These are phyloP conservation scores for Penicillium soppii DNA, from an alignment of 495 filamentous ascomycete species.

Conservation along the genomic window DNA sequence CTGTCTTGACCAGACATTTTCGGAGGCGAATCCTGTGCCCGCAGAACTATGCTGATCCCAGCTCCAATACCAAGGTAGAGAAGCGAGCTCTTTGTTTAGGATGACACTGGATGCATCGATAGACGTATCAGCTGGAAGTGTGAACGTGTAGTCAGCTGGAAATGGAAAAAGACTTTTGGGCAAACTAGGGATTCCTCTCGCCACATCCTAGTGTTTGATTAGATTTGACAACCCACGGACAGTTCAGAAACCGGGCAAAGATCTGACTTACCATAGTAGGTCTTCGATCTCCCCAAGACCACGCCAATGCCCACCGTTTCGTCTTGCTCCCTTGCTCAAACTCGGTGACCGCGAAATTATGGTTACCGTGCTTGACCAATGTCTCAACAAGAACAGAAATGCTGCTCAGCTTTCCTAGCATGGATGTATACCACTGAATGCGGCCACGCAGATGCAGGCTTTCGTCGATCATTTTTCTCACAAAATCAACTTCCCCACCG, in stretches of 20 bases:
- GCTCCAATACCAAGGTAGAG: slow-evolving; percentile 51
- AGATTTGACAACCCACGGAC: neutral
- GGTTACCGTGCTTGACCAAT: slow-evolving; percentile 56
- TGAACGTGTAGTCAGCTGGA: slow-evolving; percentile 56
- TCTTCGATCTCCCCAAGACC: slow-evolving; percentile 74
- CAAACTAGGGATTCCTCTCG: slow-evolving; percentile 53
- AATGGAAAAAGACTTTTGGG: slow-evolving; percentile 62
- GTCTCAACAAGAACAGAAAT: slow-evolving; percentile 60
- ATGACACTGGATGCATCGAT: slow-evolving; percentile 28
- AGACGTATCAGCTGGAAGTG: slow-evolving; percentile 22
- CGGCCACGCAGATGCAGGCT: slow-evolving; percentile 57
- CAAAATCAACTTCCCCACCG: slow-evolving; percentile 83
- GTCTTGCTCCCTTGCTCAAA: slow-evolving; percentile 81
- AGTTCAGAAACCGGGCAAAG: neutral
- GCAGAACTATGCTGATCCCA: slow-evolving; percentile 43
- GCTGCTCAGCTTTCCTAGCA: slow-evolving; percentile 83
- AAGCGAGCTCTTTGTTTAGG: slow-evolving; percentile 40
- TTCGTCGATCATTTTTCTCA: slow-evolving; percentile 71
- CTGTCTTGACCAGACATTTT: slow-evolving; percentile 71
- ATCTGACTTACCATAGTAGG: slow-evolving; percentile 54
- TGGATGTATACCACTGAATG: slow-evolving; percentile 85
- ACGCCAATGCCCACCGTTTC: slow-evolving; percentile 81
- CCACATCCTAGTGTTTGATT: slow-evolving; percentile 41
- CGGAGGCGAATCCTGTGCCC: slow-evolving; percentile 55
- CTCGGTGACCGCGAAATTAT: slow-evolving; percentile 81